Evolutionary conservation across 2,329 filamentous ascomycete genomes (phyloP), one percentile per base, ranked within the genome.

Genomic region (Neurospora crassa): DNA sequence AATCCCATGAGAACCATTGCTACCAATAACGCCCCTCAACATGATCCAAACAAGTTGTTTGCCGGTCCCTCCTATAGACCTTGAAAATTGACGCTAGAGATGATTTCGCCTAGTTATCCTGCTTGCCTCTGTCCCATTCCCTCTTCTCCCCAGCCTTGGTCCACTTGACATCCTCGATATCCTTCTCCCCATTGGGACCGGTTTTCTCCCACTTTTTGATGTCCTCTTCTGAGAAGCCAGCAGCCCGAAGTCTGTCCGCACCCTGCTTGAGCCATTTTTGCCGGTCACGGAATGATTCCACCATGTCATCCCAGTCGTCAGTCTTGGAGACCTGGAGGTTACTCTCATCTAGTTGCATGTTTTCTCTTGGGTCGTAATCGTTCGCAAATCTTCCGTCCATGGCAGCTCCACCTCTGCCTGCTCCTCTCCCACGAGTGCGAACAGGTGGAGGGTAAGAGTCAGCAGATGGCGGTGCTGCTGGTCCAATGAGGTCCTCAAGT

Each of bases 321-420:
- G 7, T 63, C 29, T 63, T 63, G 53, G 29, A 11, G 29, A 63
- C 53, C 40, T 84, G 85, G 29, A 79, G 80, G 2, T 81, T 82
- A 1, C 84, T 82, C 2, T 82, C 81, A 73, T 86, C 85, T 68
- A 83, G 81, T 47, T 84, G 81, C 3, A 91, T 80, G 75, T 92
- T 88, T n/a, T 82, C 78, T 7, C 80, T 84, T 0, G 87, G 86
- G 72, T 89, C 84, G 75, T 91, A 91, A 68, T 84, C 86, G 1
- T 88, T 83, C 0, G 91, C 90, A 79, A 97, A 98, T 69, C 92
- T 92, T 34, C 87, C 84, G 77, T 97, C 94, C 74, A 97, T 96
- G 11, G 87, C 89, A 37, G 89, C 90, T 5, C 83, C 80, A 1
- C 85, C 85, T 5, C 85, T 82, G 47, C 88, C 84, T 16, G 88